Conservation (phyloP, 2,329 filamentous ascomycete genomes). For the Neonectria hederae region DNA sequence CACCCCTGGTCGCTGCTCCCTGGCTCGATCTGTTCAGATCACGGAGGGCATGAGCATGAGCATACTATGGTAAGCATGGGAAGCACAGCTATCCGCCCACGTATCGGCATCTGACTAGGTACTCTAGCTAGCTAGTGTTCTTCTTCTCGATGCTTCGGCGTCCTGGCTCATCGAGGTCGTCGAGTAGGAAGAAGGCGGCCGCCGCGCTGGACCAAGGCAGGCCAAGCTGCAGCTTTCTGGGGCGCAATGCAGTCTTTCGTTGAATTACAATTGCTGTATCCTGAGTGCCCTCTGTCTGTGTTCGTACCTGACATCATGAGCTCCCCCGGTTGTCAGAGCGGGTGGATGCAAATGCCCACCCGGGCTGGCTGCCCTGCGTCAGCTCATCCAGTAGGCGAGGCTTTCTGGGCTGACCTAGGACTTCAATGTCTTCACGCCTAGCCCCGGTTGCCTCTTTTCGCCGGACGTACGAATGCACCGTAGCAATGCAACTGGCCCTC, state of each 20-base stretch:
- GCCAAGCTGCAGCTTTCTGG: slow-evolving; percentile 24
- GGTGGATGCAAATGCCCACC: background rate
- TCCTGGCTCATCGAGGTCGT: background rate
- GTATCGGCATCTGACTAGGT: slow-evolving; percentile 10
- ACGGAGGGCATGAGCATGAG: background rate
- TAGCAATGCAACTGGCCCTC: background rate
- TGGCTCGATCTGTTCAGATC: slow-evolving; percentile 23
- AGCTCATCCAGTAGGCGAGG: background rate
- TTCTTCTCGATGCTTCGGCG: slow-evolving; percentile 6
- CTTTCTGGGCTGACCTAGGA: slow-evolving; percentile 15
- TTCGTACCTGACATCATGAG: slow-evolving; percentile 15
- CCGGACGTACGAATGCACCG: background rate
- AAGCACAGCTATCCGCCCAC: slow-evolving; percentile 7
- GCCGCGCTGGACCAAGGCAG: slow-evolving; percentile 9
- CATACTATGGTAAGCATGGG: background rate
- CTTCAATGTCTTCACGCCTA: slow-evolving; percentile 15
- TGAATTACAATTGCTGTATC: slow-evolving; percentile 1
- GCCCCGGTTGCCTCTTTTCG: slow-evolving; percentile 4
- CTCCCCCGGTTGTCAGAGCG: slow-evolving; percentile 5
- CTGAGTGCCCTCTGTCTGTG: background rate
- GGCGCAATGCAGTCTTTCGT: background rate
- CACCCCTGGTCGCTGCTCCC: slow-evolving; percentile 9
- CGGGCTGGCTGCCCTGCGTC: background rate
- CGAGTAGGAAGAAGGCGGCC: slow-evolving; percentile 6
- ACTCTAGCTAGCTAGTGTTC: slow-evolving; percentile 4